Conservation (phyloP, 164 flowering plant genomes). For the Liriodendron chinense region DNA sequence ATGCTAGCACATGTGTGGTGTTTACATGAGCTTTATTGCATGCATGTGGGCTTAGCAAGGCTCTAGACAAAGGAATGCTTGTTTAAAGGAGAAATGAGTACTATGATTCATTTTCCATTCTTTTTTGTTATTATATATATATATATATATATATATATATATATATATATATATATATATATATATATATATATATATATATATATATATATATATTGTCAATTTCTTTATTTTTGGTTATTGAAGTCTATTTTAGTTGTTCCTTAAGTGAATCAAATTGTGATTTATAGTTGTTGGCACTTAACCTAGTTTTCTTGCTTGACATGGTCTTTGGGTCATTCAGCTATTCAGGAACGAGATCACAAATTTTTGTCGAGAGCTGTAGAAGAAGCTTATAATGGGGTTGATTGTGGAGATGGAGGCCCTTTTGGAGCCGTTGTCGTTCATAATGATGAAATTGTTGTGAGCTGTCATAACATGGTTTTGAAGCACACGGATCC, state of each 20-base stretch:
- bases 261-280: neutral
- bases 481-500: conserved; percentile 78
- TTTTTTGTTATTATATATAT: too few species aligned
- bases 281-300: neutral
- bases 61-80: neutral
- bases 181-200: too few species aligned
- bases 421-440: conserved; percentile 98
- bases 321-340: neutral
- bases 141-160: too few species aligned
- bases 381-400: conserved; percentile 91
- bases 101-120: neutral
- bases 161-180: too few species aligned
- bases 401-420: conserved; percentile 90
- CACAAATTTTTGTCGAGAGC: conserved; percentile 75
- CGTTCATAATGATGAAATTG: conserved; percentile 75
- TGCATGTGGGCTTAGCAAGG: too few species aligned
- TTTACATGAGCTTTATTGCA: too few species aligned
- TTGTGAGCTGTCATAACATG: conserved; percentile 92
- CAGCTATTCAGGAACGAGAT: conserved; percentile 91
- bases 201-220: too few species aligned
- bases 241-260: neutral
- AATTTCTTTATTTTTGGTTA: neutral
- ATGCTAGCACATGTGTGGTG: too few species aligned
- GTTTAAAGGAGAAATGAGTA: neutral
- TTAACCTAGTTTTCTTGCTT: neutral